phyloP scores from a whole-genome alignment of 495 filamentous ascomycete species.

The Aspergillus nidulans region DNA sequence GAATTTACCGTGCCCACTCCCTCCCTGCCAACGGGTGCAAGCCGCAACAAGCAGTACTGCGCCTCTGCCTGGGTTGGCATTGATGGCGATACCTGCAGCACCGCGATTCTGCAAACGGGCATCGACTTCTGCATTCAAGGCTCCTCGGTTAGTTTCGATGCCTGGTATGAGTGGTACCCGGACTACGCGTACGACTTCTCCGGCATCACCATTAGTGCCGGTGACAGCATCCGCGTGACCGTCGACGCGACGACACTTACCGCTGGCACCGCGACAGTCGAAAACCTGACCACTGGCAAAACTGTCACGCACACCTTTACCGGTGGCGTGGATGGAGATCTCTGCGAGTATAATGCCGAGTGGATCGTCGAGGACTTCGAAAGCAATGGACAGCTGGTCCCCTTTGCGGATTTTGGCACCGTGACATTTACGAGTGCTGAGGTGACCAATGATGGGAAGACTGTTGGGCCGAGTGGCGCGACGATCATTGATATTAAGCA shows the following conservation, averaged over 20 bases:
- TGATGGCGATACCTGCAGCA: slow-evolving; percentile 50
- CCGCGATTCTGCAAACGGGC: slow-evolving; percentile 54
- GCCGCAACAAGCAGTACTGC: slow-evolving; percentile 30
- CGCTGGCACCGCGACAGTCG: slow-evolving; percentile 44
- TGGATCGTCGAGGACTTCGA: slow-evolving; percentile 62
- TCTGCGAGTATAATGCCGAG: slow-evolving; percentile 45
- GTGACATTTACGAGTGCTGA: slow-evolving; percentile 43
- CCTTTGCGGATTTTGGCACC: slow-evolving; percentile 50
- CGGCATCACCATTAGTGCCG: slow-evolving; percentile 43
- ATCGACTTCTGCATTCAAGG: slow-evolving; percentile 46
- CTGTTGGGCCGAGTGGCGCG: slow-evolving; percentile 33
- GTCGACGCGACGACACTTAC: slow-evolving; percentile 41
- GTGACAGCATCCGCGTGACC: slow-evolving; percentile 51
- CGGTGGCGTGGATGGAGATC: slow-evolving; percentile 14
- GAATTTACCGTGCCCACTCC: slow-evolving; percentile 49
- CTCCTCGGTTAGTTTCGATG: slow-evolving; percentile 36
- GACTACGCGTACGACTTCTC: slow-evolving; percentile 49
- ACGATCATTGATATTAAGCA: slow-evolving; percentile 48
- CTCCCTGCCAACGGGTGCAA: slow-evolving; percentile 34
- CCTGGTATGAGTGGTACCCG: slow-evolving; percentile 61
- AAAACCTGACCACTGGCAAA: slow-evolving; percentile 48
- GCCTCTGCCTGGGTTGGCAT: slow-evolving; percentile 58
- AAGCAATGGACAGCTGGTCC: slow-evolving; percentile 36
- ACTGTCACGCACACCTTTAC: slow-evolving; percentile 45
- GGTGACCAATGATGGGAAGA: slow-evolving; percentile 23